These are phyloP conservation scores for Mucor irregularis DNA, from an alignment of 371 early-diverging fungal species.

Conservation along the genomic window DNA sequence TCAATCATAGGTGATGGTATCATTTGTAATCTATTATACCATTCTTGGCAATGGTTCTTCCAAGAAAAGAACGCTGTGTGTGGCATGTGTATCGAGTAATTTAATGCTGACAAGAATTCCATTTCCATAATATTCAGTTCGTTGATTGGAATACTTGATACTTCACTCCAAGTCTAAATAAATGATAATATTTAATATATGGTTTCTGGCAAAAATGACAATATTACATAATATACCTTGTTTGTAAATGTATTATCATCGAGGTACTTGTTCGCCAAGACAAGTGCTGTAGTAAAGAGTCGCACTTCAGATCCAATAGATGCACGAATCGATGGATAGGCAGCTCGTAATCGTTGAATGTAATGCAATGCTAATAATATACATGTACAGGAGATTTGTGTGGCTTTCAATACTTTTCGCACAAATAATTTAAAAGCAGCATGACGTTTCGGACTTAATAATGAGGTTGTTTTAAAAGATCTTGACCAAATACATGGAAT, in stretches of 20 bases:
- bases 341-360: slow-evolving; percentile 37
- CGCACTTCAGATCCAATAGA: slow-evolving; percentile 63
- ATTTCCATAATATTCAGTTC: slow-evolving; percentile 74
- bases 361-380: slow-evolving; percentile 43
- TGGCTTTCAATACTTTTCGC: slow-evolving; percentile 52
- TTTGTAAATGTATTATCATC: slow-evolving; percentile 75
- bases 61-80: slow-evolving; percentile 43
- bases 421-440: slow-evolving; percentile 46
- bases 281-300: slow-evolving; percentile 64
- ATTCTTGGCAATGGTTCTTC: slow-evolving; percentile 38
- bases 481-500: slow-evolving; percentile 52
- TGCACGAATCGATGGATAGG: slow-evolving; percentile 41
- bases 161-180: slow-evolving; percentile 68
- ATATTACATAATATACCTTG: slow-evolving; percentile 47
- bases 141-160: slow-evolving; percentile 55
- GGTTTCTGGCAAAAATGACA: too few species aligned
- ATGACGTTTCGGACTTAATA: slow-evolving; percentile 35
- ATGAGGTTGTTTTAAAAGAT: slow-evolving; percentile 11
- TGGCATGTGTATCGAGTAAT: slow-evolving; percentile 48
- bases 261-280: slow-evolving; percentile 66
- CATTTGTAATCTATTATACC: slow-evolving; percentile 7
- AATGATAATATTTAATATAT: neutral
- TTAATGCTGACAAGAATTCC: slow-evolving; percentile 64
- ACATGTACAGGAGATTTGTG: slow-evolving; percentile 48
- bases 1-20: neutral